Evolutionary conservation across 108 stramenopile species (phyloP).

Genomic region (Schizochytrium sp.): DNA sequence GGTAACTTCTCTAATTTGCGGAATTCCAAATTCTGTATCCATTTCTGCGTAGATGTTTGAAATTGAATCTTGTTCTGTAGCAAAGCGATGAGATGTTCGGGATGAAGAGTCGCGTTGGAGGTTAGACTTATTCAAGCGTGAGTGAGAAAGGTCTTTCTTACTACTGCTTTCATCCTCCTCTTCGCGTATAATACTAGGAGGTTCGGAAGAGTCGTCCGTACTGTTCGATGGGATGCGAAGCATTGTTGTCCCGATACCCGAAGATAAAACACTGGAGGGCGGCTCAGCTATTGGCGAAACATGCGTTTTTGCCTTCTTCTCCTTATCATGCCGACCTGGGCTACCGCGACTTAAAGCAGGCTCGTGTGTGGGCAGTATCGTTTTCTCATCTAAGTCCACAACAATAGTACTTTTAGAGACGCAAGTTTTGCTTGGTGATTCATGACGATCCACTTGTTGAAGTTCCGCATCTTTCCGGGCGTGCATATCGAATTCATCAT

Average conservation of each 20-base stretch:
- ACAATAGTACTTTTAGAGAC: too few relatives aligned
- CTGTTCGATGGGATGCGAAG: slow-evolving; percentile 14
- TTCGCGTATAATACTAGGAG: slow-evolving; percentile 8
- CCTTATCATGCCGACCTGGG: too few relatives aligned
- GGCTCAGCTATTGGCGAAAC: neutral
- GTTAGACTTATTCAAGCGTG: too few relatives aligned
- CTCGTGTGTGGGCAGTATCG: too few relatives aligned
- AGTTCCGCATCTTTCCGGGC: too few relatives aligned
- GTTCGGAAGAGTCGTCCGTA: neutral
- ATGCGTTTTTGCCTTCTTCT: neutral
- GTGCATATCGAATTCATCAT: neutral
- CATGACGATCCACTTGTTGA: too few relatives aligned
- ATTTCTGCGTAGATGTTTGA: slow-evolving; percentile 40
- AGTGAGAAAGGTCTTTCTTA: neutral
- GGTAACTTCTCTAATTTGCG: neutral
- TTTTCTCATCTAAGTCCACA: too few relatives aligned
- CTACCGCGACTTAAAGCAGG: too few relatives aligned
- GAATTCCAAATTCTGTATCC: slow-evolving; percentile 54
- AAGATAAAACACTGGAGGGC: neutral
- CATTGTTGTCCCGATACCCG: neutral
- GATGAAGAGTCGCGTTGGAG: neutral
- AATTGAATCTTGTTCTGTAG: neutral
- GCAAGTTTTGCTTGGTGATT: too few relatives aligned
- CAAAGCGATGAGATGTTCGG: neutral
- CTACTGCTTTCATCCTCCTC: neutral